Evolutionary conservation across 73 alveolate species (phyloP).

Genomic region (Paramecium sexaurelia): DNA sequence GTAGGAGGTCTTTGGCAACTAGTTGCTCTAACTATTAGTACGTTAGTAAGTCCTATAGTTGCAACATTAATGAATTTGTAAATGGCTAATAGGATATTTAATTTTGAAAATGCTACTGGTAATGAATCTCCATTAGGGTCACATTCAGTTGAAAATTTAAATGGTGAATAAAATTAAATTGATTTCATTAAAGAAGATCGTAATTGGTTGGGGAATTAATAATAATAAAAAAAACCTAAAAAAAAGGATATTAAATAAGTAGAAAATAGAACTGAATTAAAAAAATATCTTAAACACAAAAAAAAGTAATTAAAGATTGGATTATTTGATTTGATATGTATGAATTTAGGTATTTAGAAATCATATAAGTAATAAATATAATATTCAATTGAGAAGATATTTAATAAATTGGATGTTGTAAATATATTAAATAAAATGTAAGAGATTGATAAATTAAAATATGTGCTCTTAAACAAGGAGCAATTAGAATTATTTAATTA

Average conservation of each 20-base stretch:
- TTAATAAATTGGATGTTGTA: not conserved
- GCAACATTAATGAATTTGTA: not conserved
- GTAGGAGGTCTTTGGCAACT: conserved; percentile 45
- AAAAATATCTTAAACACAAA: not conserved
- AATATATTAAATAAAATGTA: not conserved
- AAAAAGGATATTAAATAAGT: not conserved
- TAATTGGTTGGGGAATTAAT: not conserved
- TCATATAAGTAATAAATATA: not conserved
- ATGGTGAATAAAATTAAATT: not conserved
- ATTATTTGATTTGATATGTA: not conserved
- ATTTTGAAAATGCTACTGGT: not conserved
- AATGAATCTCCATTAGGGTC: not conserved
- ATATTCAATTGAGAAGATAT: not conserved
- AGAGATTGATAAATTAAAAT: conserved; percentile 28
- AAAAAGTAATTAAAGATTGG: not conserved
- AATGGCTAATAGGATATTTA: conserved; percentile 25
- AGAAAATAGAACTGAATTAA: not conserved
- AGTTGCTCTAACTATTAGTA: not conserved
- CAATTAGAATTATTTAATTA: conserved; percentile 42
- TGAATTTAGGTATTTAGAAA: not conserved
- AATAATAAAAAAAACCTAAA: not conserved
- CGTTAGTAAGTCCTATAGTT: not conserved
- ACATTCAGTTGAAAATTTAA: not conserved
- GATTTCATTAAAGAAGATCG: not conserved
- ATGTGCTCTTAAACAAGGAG: not conserved